Evolutionary conservation across 371 early-diverging fungal species (phyloP).

Genomic region (Mucor plumbeus): DNA sequence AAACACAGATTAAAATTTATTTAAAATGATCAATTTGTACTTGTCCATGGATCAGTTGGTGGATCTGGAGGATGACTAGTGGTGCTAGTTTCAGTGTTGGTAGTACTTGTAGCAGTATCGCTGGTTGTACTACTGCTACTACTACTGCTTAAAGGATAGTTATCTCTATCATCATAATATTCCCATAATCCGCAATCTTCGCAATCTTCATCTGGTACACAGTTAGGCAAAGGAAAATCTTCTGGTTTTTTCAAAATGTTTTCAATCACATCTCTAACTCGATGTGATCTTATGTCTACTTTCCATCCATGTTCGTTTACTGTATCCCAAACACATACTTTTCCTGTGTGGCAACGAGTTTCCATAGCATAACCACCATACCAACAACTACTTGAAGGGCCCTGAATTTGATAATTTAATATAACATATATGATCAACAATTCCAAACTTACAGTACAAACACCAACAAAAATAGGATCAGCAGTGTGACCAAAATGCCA

Average conservation of each 20-base stretch:
- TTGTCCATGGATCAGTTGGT: neutral
- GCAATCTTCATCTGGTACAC: slow-evolving; percentile 70
- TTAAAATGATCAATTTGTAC: neutral
- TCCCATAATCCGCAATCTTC: slow-evolving; percentile 80
- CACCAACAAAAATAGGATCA: slow-evolving; percentile 94
- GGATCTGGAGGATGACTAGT: neutral
- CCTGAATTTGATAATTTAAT: slow-evolving; percentile 30
- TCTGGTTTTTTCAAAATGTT: slow-evolving; percentile 68
- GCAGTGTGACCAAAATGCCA: slow-evolving; percentile 94
- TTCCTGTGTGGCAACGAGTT: slow-evolving; percentile 59
- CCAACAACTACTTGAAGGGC: slow-evolving; percentile 80
- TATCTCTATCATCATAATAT: slow-evolving; percentile 53
- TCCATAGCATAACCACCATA: slow-evolving; percentile 92
- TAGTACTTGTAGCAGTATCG: slow-evolving; percentile 1
- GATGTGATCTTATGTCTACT: slow-evolving; percentile 77
- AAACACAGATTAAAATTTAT: neutral
- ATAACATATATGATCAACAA: neutral
- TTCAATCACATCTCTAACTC: slow-evolving; percentile 81
- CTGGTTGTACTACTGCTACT: neutral
- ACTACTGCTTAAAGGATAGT: neutral
- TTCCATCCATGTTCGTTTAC: slow-evolving; percentile 74
- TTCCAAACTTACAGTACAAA: slow-evolving; percentile 65
- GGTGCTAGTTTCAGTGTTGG: neutral
- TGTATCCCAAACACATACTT: slow-evolving; percentile 72
- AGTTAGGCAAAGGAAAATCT: slow-evolving; percentile 45